Base-by-base conservation (phyloP, 2,329 filamentous ascomycete genomes). In the Cladorrhinum sp. region DNA sequence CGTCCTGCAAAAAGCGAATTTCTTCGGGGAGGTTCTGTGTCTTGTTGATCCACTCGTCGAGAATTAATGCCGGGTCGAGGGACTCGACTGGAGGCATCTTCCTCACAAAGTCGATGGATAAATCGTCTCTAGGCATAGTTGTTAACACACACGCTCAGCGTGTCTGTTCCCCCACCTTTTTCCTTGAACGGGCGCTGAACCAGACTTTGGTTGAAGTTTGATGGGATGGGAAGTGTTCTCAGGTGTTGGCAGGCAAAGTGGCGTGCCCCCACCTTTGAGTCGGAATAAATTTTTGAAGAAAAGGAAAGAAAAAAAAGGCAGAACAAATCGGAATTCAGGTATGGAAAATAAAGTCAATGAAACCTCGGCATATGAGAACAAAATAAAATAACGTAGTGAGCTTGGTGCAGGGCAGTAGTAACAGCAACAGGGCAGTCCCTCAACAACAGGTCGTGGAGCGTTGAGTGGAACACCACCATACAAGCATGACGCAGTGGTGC, bases 21-120 rank as follows among this genome's bases (percentile, higher is more conserved):
- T 95, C 91, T 64, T 91, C 89, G 63, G 90, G 90, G 25, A 93
- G 81, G 70, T 95, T 95, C 68, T 89, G 86, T 20, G 89, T 88
- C 75, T 78, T 81, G 72, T 88, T 85, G 71, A 88, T 85, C 80
- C 89, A 93, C 73, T 92, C 89, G 73, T 93, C 90, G 68, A 93
- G 84, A 69, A 92, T 86, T 65, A 88, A 79, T 59, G 88, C 81
- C 61, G 85, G 83, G 68, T 88, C 85, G 73, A 85, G 80, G 62
- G 81, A 77, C 72, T 88, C 85, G 70, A 72, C 68, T 53, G 79
- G 81, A 71, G 84, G 83, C 84, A 87, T 87, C 78, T 79, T 86
- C 76, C 81, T 81, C 71, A 86, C 84, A 74, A 87, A 87, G 76
- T 88, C 85, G 79, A 88, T 88, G 72, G 84, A 83, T 69, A 88